Base-by-base conservation (phyloP, 1,284 basidiomycete species). In the Microbotryomycetes sp. region DNA sequence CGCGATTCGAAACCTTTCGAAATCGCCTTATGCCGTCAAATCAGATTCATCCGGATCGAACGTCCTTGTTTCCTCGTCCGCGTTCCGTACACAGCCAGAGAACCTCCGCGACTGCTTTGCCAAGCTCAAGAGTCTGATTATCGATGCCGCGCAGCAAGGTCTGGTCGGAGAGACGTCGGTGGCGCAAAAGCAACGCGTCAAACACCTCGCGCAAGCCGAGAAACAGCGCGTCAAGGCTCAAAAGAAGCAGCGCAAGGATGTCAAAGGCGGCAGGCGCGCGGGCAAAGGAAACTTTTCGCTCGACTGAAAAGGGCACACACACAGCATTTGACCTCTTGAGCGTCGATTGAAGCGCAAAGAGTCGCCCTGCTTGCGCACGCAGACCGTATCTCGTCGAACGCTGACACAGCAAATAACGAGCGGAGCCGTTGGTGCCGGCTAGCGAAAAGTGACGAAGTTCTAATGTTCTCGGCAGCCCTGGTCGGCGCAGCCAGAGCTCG, bases 141-240 rank as follows among this genome's bases (percentile, higher is more conserved):
- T 68, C 28, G 57, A 56, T 3, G 67, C 67, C 3, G 64, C 67
- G 11, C 46, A 24, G 48, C 29, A 31, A 6, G 64, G 62, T 23
- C 21, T 68, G 13, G 60, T 61, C 3, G 67, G 67, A 45, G 60
- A 64, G n/a, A 68, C 67, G 30, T 59, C 47, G n/a, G 51, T 52
- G 15, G 53, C 15, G 13, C 67, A 68, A 52, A 62, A 52, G 48
- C 45, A 54, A 21, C 27, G 54, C 3, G 64, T 68, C 5, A 54
- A 55, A 27, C 52, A 52, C 3, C 31, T 68, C 9, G 61, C 53
- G 11, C 47, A 18, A 31, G 45, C 28, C 30, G 61, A 68, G 21
- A 66, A 59, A 54, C 30, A 26, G 13, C 58, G 51, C 29, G 45
- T 54, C 7, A 58, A 56, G 26, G 48, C 28, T 41, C 47, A 54